Evolutionary conservation across 1,284 basidiomycete genomes (phyloP).

Genomic region (Stereum hirsutum): DNA sequence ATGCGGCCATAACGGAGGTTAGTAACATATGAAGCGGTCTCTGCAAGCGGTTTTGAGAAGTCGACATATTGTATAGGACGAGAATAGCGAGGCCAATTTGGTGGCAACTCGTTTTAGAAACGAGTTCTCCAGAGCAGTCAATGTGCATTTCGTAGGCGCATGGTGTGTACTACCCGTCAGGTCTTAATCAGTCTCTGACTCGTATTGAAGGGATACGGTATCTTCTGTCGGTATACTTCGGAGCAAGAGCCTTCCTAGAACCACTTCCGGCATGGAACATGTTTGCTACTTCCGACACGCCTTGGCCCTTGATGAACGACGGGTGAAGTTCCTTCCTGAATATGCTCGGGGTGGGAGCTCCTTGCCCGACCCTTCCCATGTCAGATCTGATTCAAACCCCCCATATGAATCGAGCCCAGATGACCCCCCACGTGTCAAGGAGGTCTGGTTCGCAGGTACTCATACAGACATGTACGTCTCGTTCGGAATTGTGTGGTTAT

Average conservation of each 20-base stretch:
- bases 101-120: conserved; percentile 24
- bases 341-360: conserved; percentile 5
- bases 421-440: conserved; percentile 3
- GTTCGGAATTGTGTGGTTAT: background rate
- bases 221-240: conserved; percentile 24
- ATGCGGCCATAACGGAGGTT: no score
- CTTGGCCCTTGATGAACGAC: conserved; percentile 18
- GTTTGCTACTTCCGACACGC: conserved; percentile 24
- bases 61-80: no score
- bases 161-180: conserved; percentile 19
- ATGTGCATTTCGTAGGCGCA: conserved; percentile 32
- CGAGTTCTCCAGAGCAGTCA: conserved; percentile 22
- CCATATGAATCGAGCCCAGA: background rate
- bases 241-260: conserved; percentile 18
- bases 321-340: conserved; percentile 17
- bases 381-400: background rate
- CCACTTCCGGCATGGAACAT: conserved; percentile 13
- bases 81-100: conserved; percentile 1
- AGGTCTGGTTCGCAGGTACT: conserved; percentile 10
- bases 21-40: no score
- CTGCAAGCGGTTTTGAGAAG: no score
- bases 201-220: conserved; percentile 30
- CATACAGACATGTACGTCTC: conserved; percentile 9
- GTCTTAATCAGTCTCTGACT: background rate
- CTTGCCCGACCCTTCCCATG: background rate